These are phyloP conservation scores for Penicillium olsonii DNA, from an alignment of 2,329 filamentous ascomycete species.

Conservation along the genomic window DNA sequence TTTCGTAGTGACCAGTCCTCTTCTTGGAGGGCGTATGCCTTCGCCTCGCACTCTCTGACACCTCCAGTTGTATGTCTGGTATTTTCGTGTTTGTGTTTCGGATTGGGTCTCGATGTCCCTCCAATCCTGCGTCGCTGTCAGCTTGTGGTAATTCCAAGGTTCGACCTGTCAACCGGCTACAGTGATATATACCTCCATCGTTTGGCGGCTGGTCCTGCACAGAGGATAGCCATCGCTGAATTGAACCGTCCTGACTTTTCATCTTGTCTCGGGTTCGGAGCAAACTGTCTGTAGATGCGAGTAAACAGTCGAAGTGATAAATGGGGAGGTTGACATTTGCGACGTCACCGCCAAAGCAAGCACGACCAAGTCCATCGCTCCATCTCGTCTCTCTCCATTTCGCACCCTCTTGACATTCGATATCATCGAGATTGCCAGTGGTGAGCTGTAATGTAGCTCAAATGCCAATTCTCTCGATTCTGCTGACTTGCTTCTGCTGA, in stretches of 20 bases:
- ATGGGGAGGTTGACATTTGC: background rate
- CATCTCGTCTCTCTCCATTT: background rate
- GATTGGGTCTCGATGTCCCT: background rate
- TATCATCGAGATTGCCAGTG: too few relatives aligned
- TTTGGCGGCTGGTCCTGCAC: constrained; percentile 1
- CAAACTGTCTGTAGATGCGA: too few relatives aligned
- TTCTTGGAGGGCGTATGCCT: background rate
- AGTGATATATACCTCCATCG: background rate
- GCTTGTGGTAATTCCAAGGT: background rate
- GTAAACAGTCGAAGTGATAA: background rate
- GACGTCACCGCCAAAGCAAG: constrained; percentile 4
- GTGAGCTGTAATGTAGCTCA: too few relatives aligned
- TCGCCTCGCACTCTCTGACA: background rate
- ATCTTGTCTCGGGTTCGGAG: constrained; percentile 1
- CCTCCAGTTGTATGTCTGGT: constrained; percentile 1
- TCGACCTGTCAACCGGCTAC: too few relatives aligned
- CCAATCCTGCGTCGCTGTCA: background rate
- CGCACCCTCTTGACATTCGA: background rate
- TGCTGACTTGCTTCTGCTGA: too few relatives aligned
- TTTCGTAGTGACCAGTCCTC: background rate
- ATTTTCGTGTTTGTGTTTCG: background rate
- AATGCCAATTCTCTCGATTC: too few relatives aligned
- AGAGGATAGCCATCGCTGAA: constrained; percentile 20
- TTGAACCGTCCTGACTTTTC: constrained; percentile 2
- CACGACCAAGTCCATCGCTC: background rate